Conservation (phyloP, 1,284 basidiomycete species). For the Polyporus tsugae region DNA sequence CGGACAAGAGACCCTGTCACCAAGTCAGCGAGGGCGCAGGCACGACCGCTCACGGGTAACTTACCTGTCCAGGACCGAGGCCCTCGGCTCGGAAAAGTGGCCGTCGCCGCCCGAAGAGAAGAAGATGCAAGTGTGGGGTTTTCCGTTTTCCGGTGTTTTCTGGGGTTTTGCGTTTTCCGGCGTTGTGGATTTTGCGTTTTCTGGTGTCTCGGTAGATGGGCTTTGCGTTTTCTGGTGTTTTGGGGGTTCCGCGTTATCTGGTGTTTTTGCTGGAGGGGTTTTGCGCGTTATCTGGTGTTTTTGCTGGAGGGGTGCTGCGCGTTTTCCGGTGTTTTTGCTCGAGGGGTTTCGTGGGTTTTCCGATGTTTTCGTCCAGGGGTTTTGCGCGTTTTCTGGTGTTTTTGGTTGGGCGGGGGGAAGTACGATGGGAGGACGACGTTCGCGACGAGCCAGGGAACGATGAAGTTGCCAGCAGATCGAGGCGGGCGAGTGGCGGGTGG, state of each 20-base stretch:
- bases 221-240: not conserved
- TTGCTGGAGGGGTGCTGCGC: not conserved
- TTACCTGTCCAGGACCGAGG: not conserved
- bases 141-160: not conserved
- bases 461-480: no score
- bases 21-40: not conserved
- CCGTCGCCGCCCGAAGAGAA: not conserved
- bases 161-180: not conserved
- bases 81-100: not conserved
- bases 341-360: not conserved
- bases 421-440: no score
- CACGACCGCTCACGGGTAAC: not conserved
- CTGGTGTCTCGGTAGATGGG: not conserved
- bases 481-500: no score
- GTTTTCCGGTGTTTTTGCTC: not conserved
- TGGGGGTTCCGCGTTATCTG: not conserved
- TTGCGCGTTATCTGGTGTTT: not conserved
- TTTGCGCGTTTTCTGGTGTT: no score
- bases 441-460: no score
- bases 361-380: no score
- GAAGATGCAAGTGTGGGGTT: not conserved
- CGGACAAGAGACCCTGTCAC: not conserved
- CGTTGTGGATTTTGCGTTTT: not conserved
- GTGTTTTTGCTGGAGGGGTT: no score
- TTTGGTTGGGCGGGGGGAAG: no score